Conservation (phyloP, 108 stramenopile species). For the Cyclotella baltica region DNA sequence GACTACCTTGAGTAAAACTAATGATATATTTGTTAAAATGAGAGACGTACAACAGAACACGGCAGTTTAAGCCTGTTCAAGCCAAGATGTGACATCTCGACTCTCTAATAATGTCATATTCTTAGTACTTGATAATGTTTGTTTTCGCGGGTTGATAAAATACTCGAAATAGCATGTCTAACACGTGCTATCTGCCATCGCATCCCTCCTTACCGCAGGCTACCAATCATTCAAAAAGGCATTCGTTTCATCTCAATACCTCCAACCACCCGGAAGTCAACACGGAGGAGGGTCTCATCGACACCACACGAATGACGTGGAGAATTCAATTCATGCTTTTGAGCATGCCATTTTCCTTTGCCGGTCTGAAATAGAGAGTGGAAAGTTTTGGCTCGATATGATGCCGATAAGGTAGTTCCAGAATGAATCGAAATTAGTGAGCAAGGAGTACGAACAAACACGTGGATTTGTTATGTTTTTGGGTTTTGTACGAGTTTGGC, state of each 20-base stretch:
- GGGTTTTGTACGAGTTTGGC: slow-evolving; percentile 36
- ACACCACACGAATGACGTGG: slow-evolving; percentile 30
- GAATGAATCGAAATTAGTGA: slow-evolving; percentile 32
- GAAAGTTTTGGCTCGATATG: slow-evolving; percentile 72
- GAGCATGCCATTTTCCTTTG: slow-evolving; percentile 47
- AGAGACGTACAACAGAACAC: too few species aligned
- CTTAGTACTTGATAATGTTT: too few species aligned
- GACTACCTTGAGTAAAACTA: too few species aligned
- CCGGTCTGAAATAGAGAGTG: slow-evolving; percentile 14
- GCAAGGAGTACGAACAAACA: slow-evolving; percentile 57
- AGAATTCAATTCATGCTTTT: slow-evolving; percentile 59
- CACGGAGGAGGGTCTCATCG: slow-evolving; percentile 70
- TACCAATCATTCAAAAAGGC: slow-evolving; percentile 61
- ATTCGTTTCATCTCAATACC: slow-evolving; percentile 82
- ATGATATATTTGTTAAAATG: too few species aligned
- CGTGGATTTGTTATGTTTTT: slow-evolving; percentile 42
- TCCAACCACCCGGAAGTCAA: slow-evolving; percentile 67
- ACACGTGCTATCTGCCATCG: not conserved
- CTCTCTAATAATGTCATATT: too few species aligned
- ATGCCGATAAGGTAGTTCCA: not conserved
- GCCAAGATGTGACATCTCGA: too few species aligned
- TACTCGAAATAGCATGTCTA: not conserved
- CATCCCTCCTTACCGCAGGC: slow-evolving; percentile 49
- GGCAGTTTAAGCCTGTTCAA: too few species aligned
- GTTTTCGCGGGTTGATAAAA: too few species aligned